phyloP scores from a whole-genome alignment of 176 grass and related monocot genomes.

The Oryza meyeriana region DNA sequence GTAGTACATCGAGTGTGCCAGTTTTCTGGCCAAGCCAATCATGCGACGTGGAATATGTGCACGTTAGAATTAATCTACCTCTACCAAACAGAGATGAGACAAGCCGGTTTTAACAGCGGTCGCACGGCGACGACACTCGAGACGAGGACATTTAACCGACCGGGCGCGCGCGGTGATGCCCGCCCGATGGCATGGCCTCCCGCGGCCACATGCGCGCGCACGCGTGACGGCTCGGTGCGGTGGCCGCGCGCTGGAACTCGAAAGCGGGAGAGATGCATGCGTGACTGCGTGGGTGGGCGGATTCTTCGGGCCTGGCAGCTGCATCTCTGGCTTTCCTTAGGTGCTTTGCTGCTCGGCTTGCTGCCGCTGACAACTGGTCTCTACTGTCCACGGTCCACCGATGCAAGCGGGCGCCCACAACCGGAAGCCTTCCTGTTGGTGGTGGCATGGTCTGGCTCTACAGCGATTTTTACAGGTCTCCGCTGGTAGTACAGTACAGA shows the following conservation, averaged over 20 bases:
- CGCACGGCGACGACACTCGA: not conserved
- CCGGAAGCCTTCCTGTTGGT: not conserved
- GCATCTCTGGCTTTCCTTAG: not conserved
- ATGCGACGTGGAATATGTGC: not conserved
- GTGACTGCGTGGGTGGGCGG: not conserved
- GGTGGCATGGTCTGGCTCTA: not conserved
- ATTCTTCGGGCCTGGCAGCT: not conserved
- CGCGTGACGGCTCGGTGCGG: too few relatives aligned
- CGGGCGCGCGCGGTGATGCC: too few relatives aligned
- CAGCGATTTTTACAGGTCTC: not conserved
- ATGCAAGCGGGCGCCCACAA: not conserved
- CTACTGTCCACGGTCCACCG: constrained; percentile 16
- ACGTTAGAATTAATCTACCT: not conserved
- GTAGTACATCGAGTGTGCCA: not conserved
- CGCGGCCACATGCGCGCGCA: not conserved
- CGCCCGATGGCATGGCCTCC: not conserved
- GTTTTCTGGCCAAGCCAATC: not conserved
- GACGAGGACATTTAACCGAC: not conserved
- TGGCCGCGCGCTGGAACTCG: not conserved
- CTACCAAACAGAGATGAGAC: not conserved
- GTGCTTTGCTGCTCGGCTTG: constrained; percentile 4
- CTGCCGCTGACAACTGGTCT: constrained; percentile 48
- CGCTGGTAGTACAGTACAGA: too few relatives aligned
- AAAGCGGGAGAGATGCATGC: not conserved
- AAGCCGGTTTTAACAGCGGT: not conserved